Percentiles rank a stretch among this genome's conserved stretches.
phyloP scores from a whole-genome alignment of 176 grass and related monocot species.

The Aegilops speltoides region DNA sequence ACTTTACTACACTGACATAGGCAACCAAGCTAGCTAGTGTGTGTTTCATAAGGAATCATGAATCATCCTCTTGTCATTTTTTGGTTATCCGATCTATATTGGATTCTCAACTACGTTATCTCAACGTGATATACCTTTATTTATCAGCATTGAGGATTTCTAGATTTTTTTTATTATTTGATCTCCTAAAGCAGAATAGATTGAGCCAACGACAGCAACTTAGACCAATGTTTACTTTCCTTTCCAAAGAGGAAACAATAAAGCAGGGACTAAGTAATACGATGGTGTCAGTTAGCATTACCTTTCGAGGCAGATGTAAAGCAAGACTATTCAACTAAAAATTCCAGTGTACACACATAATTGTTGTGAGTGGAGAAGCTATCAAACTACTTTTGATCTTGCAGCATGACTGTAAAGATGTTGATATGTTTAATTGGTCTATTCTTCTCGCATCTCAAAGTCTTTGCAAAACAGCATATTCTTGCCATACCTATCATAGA shows the following conservation, averaged over 20 bases:
- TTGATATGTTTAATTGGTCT: background rate
- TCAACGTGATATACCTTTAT: background rate
- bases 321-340: background rate
- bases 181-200: background rate
- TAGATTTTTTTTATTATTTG: background rate
- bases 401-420: background rate
- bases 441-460: background rate
- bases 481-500: background rate
- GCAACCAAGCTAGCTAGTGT: background rate
- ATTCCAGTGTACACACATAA: background rate
- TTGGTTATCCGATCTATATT: background rate
- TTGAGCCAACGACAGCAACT: background rate
- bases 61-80: background rate
- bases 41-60: background rate
- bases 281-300: background rate
- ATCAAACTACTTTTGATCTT: constrained; percentile 16
- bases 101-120: constrained; percentile 16
- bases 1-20: background rate
- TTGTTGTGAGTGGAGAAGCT: constrained; percentile 20
- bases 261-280: background rate
- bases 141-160: background rate
- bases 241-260: constrained; percentile 25
- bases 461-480: background rate
- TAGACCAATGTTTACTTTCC: background rate
- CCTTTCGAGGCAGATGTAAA: background rate